A percentile compares a stretch with the other conserved stretches of the same genome.
These are phyloP conservation scores for Backusella tarrabulga DNA, from an alignment of 192 early-diverging fungal species.

Conservation along the genomic window DNA sequence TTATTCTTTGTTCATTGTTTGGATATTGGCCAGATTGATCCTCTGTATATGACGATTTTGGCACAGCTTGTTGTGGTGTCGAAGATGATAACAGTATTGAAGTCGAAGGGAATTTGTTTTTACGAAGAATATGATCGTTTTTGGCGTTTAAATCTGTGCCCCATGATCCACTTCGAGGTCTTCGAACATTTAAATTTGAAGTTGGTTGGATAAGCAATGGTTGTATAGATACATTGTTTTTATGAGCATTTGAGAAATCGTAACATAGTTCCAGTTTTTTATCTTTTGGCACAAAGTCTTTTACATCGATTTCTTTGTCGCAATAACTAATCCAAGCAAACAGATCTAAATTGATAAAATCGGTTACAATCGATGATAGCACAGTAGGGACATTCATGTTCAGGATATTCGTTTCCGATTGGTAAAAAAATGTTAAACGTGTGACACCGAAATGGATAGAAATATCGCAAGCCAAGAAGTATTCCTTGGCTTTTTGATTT, in stretches of 20 bases:
- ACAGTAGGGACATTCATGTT: not conserved
- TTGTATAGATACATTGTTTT: not conserved
- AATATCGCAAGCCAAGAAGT: constrained; percentile 9
- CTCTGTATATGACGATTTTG: not conserved
- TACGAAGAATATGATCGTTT: not conserved
- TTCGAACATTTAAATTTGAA: not conserved
- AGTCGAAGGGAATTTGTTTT: not conserved
- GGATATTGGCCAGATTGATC: not conserved
- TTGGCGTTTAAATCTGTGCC: not conserved
- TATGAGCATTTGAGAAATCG: not conserved
- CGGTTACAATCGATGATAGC: not conserved
- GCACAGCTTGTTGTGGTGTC: not conserved
- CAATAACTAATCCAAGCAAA: not conserved
- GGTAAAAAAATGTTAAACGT: not conserved
- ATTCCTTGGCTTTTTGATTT: not conserved
- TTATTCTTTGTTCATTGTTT: not conserved
- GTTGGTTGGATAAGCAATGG: not conserved
- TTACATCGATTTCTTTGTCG: not conserved
- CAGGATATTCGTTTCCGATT: not conserved
- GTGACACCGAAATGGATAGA: not conserved
- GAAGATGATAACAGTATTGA: not conserved
- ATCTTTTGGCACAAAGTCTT: not conserved
- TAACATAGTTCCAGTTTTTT: not conserved
- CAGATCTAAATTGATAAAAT: not conserved
- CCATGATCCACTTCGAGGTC: not conserved